These are phyloP conservation scores for Calycina herbarum DNA, from an alignment of 2,329 filamentous ascomycete species.

Conservation along the genomic window DNA sequence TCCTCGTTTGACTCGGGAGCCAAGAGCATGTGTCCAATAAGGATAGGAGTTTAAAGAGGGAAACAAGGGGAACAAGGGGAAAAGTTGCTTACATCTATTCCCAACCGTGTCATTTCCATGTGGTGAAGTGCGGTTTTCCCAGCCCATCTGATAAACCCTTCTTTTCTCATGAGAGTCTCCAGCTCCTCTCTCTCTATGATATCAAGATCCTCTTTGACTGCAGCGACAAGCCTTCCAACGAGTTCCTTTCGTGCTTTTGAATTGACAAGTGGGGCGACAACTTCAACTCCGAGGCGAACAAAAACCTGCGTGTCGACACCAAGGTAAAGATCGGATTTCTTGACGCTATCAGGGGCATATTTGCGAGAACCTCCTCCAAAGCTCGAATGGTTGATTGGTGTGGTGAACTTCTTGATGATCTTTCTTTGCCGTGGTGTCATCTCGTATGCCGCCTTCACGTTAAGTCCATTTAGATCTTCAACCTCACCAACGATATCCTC, in stretches of 20 bases:
- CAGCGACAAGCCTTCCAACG: slow-evolving; percentile 29
- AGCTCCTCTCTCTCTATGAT: slow-evolving; percentile 31
- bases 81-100: slow-evolving; percentile 21
- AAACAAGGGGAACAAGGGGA: no score
- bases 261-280: slow-evolving; percentile 23
- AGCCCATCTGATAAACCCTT: slow-evolving; percentile 38
- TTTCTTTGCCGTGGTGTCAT: slow-evolving; percentile 34
- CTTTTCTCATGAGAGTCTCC: slow-evolving; percentile 31
- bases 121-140: slow-evolving; percentile 29
- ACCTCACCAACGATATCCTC: slow-evolving; percentile 9
- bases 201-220: slow-evolving; percentile 33
- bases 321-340: slow-evolving; percentile 22
- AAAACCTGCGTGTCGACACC: slow-evolving; percentile 33
- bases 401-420: slow-evolving; percentile 22
- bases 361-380: slow-evolving; percentile 25
- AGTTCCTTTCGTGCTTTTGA: slow-evolving; percentile 33
- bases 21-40: no score
- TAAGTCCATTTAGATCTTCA: slow-evolving; percentile 7
- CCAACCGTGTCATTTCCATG: slow-evolving; percentile 26
- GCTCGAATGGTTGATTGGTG: slow-evolving; percentile 23
- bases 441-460: slow-evolving; percentile 22
- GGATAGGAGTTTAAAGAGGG: no score
- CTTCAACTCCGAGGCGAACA: slow-evolving; percentile 32
- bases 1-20: no score
- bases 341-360: slow-evolving; percentile 16